Base-by-base conservation (phyloP, 441 rosid genomes). In the Monsonia emarginata region DNA sequence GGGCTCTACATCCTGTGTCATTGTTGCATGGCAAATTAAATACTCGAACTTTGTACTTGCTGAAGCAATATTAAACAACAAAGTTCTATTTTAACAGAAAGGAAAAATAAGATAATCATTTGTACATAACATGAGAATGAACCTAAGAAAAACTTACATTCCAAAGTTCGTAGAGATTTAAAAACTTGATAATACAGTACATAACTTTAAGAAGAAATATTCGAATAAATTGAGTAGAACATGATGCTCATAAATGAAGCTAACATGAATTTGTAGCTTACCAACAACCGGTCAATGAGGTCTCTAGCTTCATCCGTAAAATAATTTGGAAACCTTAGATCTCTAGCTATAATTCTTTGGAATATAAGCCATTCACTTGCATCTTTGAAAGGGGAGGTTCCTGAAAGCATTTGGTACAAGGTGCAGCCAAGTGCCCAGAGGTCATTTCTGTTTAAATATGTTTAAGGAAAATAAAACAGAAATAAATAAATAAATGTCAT, bases 351-450 rank as follows among this genome's bases (percentile, higher is more conserved):
- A 65, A 95, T 95, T 78, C 92, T 85, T 80, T 91, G 99, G 80
- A 91, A 95, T 74, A 91, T 91, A 63, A 91, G 93, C 99, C 99
- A 95, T 84, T 95, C 99, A 75, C 99, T 95, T 31, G 98, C 86
- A 83, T 91, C 99, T 75, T 87, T 91, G 81, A 95, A 95, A 70
- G 99, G 99, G 74, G 97, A 91, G 74, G 96, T 86, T 80, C 99
- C 99, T 58, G 98, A 91, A 83, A 95, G 98, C 99, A 95, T 91
- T 90, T 95, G 99, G 92, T 88, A 95, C 79, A 95, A 83, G 52
- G 97, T 95, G 88, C 99, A 95, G 83, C 98, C 99, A 44, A 95
- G 89, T 42, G 99, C 98, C 98, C 99, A 95, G 62, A 91, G 91
- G 74, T 95, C 99, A 79, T 91, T 91, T 86, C 99, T 95, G 93